A percentile compares a stretch with the other conserved stretches of the same genome.
These are phyloP conservation scores for Phytophthora cactorum DNA, from an alignment of 352 stramenopile species.

Conservation along the genomic window DNA sequence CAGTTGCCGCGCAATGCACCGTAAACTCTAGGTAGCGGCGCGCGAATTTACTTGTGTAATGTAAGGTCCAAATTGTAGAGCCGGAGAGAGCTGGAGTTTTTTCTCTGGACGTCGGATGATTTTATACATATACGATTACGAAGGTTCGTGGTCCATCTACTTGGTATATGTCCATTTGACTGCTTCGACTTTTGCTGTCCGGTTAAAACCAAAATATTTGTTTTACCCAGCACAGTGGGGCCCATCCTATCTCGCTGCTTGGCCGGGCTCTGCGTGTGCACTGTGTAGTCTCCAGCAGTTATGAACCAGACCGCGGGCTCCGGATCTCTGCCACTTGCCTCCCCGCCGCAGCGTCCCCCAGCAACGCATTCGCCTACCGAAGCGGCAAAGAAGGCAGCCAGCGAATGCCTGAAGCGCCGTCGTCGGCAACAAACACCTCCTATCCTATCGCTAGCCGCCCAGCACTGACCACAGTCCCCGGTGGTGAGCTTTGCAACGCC, in stretches of 20 bases:
- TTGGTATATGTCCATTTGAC: neutral
- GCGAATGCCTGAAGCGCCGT: slow-evolving; percentile 27
- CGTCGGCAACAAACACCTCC: slow-evolving; percentile 1
- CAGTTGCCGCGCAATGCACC: slow-evolving; percentile 8
- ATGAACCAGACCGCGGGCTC: slow-evolving; percentile 34
- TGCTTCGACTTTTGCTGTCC: neutral
- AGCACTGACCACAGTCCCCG: neutral
- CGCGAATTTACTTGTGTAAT: slow-evolving; percentile 6
- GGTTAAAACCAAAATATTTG: neutral
- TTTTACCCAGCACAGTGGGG: neutral
- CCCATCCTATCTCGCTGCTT: slow-evolving; percentile 31
- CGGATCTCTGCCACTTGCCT: slow-evolving; percentile 37
- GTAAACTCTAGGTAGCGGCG: slow-evolving; percentile 6
- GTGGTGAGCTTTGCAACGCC: neutral
- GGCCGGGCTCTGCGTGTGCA: slow-evolving; percentile 20
- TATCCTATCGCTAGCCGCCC: slow-evolving; percentile 6
- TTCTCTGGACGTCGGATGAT: neutral
- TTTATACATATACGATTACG: neutral
- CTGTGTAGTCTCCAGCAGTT: slow-evolving; percentile 29
- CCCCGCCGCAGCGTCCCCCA: slow-evolving; percentile 11
- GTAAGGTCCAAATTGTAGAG: slow-evolving; percentile 29
- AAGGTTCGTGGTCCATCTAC: neutral
- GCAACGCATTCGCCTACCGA: slow-evolving; percentile 26
- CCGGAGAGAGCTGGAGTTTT: slow-evolving; percentile 23
- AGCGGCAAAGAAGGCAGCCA: slow-evolving; percentile 20